phyloP scores from a whole-genome alignment of 345 rosid genomes.

The Trapa bicornis region DNA sequence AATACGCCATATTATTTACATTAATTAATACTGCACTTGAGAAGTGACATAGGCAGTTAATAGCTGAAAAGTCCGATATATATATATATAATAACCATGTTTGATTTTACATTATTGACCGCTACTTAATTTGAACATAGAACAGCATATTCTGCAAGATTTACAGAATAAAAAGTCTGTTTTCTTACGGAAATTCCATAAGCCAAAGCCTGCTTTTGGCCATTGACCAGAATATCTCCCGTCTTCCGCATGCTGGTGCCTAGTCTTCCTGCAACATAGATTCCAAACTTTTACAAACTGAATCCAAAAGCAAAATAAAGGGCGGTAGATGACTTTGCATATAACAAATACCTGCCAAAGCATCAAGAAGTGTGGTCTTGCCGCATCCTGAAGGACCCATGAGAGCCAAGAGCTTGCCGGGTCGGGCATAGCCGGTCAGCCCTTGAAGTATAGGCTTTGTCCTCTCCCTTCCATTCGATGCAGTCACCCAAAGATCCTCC shows the following conservation, averaged over 20 bases:
- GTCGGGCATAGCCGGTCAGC: conserved; percentile 31
- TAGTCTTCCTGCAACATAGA: conserved; percentile 28
- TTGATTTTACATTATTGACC: too few relatives aligned
- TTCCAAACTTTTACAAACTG: background rate
- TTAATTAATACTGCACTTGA: too few relatives aligned
- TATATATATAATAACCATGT: too few relatives aligned
- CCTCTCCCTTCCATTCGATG: conserved; percentile 11
- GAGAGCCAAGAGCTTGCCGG: conserved; percentile 39
- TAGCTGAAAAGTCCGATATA: too few relatives aligned
- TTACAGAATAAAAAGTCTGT: too few relatives aligned
- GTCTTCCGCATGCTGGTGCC: conserved; percentile 22
- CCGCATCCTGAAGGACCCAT: conserved; percentile 65
- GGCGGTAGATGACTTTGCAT: too few relatives aligned
- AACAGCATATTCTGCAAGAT: too few relatives aligned
- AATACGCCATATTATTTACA: too few relatives aligned
- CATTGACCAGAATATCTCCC: conserved; percentile 41
- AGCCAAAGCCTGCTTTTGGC: conserved; percentile 26
- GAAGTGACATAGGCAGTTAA: too few relatives aligned
- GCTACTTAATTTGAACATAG: too few relatives aligned
- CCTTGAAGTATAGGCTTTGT: conserved; percentile 25
- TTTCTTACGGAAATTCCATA: conserved; percentile 39
- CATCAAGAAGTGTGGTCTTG: conserved; percentile 28
- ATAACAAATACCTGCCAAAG: conserved; percentile 19
- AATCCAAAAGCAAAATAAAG: too few relatives aligned
- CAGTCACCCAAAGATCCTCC: conserved; percentile 31